Percentiles rank a stretch among this genome's conserved stretches.
Evolutionary conservation across 192 early-diverging fungal genomes (phyloP).

Genomic region (Gryganskiella cystojenkinii): DNA sequence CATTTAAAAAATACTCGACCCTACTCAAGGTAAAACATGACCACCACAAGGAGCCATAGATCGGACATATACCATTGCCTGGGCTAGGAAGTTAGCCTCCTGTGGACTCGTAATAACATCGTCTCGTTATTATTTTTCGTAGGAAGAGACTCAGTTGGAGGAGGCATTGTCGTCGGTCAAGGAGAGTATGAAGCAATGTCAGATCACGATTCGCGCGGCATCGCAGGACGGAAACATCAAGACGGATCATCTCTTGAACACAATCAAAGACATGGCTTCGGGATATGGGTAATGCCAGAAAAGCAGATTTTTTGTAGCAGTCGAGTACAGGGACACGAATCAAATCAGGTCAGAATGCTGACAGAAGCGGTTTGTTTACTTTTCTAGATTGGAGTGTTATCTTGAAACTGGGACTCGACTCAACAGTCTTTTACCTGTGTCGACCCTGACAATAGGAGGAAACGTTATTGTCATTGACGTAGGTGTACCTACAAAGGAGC

Average conservation of each 20-base stretch:
- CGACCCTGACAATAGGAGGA: constrained; percentile 46
- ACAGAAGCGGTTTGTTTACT: no score
- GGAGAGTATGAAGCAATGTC: constrained; percentile 45
- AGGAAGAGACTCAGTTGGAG: constrained; percentile 40
- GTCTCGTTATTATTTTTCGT: background rate
- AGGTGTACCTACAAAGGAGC: background rate
- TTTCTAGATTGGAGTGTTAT: constrained; percentile 41
- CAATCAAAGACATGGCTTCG: constrained; percentile 45
- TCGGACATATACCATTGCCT: no score
- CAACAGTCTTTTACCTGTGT: constrained; percentile 28
- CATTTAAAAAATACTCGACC: constrained; percentile 37
- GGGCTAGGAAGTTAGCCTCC: no score
- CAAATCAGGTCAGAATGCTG: no score
- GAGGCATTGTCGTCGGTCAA: constrained; percentile 38
- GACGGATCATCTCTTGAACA: constrained; percentile 36
- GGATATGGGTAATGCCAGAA: constrained; percentile 47
- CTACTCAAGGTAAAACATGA: constrained; percentile 45
- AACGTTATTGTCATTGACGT: constrained; percentile 52
- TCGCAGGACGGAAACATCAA: constrained; percentile 48
- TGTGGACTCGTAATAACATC: background rate
- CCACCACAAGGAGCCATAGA: no score
- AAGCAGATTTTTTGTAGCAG: no score
- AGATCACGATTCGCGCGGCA: constrained; percentile 38
- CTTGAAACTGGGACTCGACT: constrained; percentile 31
- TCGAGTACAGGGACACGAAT: no score